Percentiles rank a stretch among this genome's conserved stretches.
Conservation (phyloP, 1,139 yeast species). For the Pichia sp. region DNA sequence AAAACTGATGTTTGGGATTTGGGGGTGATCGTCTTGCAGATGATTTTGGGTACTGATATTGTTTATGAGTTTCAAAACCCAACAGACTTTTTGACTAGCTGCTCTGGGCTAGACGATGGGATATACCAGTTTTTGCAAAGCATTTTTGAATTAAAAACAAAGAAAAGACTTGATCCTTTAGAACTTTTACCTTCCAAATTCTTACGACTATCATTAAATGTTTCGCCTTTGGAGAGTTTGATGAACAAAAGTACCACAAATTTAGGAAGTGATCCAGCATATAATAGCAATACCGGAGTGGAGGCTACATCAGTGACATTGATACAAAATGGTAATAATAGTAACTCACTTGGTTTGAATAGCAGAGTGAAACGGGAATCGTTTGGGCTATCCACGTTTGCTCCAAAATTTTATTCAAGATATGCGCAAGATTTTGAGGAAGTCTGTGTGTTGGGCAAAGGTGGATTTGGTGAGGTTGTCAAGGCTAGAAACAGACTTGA, state of each 20-base stretch:
- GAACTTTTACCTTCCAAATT: slow-evolving; percentile 83
- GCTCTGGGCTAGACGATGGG: slow-evolving; percentile 43
- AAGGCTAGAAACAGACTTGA: slow-evolving; percentile 90
- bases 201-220: slow-evolving; percentile 61
- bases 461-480: slow-evolving; percentile 97
- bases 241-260: slow-evolving; percentile 11
- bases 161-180: slow-evolving; percentile 75
- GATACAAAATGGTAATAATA: background rate
- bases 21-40: slow-evolving; percentile 72
- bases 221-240: slow-evolving; percentile 24
- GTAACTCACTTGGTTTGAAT: background rate
- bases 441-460: slow-evolving; percentile 85
- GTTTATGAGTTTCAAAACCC: slow-evolving; percentile 57
- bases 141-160: slow-evolving; percentile 62
- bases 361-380: slow-evolving; percentile 27
- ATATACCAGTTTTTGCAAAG: slow-evolving; percentile 63
- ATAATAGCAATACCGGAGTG: background rate
- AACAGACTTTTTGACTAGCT: slow-evolving; percentile 50
- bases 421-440: slow-evolving; percentile 88
- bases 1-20: slow-evolving; percentile 93
- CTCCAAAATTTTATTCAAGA: slow-evolving; percentile 42
- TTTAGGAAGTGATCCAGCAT: background rate
- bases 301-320: slow-evolving; percentile 1
- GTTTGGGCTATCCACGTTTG: slow-evolving; percentile 24
- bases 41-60: slow-evolving; percentile 63